phyloP scores from a whole-genome alignment of 331 rosid species.

The Acacia pycnantha region DNA sequence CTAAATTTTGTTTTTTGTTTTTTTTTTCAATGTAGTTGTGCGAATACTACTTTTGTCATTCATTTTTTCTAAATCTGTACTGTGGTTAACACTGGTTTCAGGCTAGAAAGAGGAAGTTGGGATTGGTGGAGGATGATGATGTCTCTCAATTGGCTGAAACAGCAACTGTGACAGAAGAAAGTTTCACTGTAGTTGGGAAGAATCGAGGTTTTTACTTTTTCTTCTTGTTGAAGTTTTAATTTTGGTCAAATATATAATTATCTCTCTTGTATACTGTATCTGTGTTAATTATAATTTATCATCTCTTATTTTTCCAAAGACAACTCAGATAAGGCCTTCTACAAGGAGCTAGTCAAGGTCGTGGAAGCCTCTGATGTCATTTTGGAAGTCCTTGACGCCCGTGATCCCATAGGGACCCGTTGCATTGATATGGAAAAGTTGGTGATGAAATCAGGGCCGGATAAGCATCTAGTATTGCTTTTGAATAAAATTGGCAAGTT shows the following conservation, averaged over 20 bases:
- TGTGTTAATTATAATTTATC: background rate
- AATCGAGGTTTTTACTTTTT: slow-evolving; percentile 48
- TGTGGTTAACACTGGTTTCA: slow-evolving; percentile 30
- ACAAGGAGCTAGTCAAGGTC: slow-evolving; percentile 84
- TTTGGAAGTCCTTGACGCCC: slow-evolving; percentile 96
- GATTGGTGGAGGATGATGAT: slow-evolving; percentile 60
- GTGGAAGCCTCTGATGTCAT: slow-evolving; percentile 91
- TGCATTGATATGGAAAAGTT: slow-evolving; percentile 82
- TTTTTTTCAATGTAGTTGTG: background rate
- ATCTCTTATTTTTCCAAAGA: slow-evolving; percentile 36
- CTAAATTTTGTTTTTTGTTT: background rate
- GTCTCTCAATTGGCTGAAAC: slow-evolving; percentile 29
- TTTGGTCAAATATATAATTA: background rate
- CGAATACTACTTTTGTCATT: background rate
- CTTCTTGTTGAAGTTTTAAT: background rate
- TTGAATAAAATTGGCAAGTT: slow-evolving; percentile 91
- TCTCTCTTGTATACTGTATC: background rate
- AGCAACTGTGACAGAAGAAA: slow-evolving; percentile 4
- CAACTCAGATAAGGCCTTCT: slow-evolving; percentile 73
- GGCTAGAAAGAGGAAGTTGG: slow-evolving; percentile 90
- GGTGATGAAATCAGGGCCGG: slow-evolving; percentile 78
- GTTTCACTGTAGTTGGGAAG: slow-evolving; percentile 31
- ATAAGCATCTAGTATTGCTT: slow-evolving; percentile 84
- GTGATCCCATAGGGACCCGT: slow-evolving; percentile 96
- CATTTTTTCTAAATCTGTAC: background rate